Evolutionary conservation across 805 yeast genomes (phyloP).

Genomic region (Hanseniaspora guilliermondii): DNA sequence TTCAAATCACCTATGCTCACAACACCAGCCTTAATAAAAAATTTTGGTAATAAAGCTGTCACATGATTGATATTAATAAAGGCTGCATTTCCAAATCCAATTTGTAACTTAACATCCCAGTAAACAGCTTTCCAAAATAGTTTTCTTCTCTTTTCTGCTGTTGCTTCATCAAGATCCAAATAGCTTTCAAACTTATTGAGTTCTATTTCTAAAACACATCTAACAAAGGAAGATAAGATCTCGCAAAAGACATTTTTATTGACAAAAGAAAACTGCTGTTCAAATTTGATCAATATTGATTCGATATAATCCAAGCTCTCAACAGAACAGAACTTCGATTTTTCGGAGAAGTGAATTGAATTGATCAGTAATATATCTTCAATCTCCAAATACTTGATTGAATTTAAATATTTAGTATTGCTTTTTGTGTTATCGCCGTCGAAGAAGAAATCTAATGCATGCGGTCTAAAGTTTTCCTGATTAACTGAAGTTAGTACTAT

Average conservation of each 20-base stretch:
- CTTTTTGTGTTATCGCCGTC: neutral
- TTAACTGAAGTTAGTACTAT: neutral
- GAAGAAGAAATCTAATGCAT: neutral
- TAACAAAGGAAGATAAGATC: neutral
- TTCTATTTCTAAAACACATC: conserved; percentile 4
- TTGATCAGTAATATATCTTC: conserved; percentile 3
- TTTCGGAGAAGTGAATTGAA: conserved; percentile 4
- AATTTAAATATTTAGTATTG: neutral
- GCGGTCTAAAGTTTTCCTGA: neutral
- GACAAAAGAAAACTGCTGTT: neutral
- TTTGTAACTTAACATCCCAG: conserved; percentile 2
- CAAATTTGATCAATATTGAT: conserved; percentile 1
- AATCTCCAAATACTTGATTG: neutral
- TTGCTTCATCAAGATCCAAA: conserved; percentile 5
- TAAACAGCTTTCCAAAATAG: conserved; percentile 11
- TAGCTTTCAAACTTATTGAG: conserved; percentile 9
- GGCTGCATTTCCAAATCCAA: conserved; percentile 3
- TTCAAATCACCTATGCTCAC: conserved; percentile 6
- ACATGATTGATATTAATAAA: neutral
- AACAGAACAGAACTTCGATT: neutral
- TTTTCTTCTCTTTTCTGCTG: conserved; percentile 12
- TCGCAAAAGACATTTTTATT: conserved; percentile 2
- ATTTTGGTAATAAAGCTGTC: conserved; percentile 3
- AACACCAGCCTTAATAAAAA: conserved; percentile 6
- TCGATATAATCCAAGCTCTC: conserved; percentile 9